phyloP scores from a whole-genome alignment of 768 basidiomycete species.

The Termitomyces sp. region DNA sequence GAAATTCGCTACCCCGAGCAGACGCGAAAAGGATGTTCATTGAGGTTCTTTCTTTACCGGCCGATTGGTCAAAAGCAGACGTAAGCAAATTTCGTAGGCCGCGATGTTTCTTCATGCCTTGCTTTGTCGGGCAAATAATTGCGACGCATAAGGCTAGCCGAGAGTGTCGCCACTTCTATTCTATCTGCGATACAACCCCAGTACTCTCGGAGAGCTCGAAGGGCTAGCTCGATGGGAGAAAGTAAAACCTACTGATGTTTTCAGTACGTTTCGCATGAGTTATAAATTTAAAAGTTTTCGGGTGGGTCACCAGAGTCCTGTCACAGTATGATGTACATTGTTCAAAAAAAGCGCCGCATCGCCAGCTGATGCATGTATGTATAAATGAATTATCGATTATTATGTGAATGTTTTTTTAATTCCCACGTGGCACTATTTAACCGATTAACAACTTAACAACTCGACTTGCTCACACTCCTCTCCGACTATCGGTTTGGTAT shows the following conservation, averaged over 20 bases:
- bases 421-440: constrained; percentile 6
- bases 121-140: background rate
- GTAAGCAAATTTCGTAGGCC: background rate
- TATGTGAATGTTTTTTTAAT: background rate
- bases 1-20: constrained; percentile 10
- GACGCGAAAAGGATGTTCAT: constrained; percentile 6
- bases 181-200: background rate
- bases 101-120: background rate
- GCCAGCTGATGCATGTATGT: constrained; percentile 2
- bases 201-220: background rate
- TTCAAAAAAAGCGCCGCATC: background rate
- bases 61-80: background rate
- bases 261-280: background rate
- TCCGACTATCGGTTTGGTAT: constrained; percentile 1
- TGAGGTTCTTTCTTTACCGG: background rate
- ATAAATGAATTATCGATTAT: background rate
- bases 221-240: background rate
- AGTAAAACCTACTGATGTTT: background rate
- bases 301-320: background rate
- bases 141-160: background rate
- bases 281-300: background rate
- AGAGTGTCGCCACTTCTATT: background rate
- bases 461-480: background rate
- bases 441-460: constrained; percentile 4
- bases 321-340: no score